phyloP scores from a whole-genome alignment of 768 basidiomycete species.

The Lentinula sp. region DNA sequence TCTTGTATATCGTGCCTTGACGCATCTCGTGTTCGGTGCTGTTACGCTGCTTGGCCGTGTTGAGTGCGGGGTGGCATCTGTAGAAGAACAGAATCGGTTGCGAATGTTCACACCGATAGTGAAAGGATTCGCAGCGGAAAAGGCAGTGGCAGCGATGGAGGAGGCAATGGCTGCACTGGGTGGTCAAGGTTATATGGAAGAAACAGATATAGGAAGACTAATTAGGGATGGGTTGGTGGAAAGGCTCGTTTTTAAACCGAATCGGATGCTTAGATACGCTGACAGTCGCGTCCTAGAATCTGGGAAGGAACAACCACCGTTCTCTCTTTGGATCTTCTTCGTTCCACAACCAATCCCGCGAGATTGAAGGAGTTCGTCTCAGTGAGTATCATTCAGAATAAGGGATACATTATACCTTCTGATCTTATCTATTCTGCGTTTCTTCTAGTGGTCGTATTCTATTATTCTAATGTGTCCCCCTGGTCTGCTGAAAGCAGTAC shows the following conservation, averaged over 20 bases:
- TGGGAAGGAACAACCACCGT: constrained; percentile 78
- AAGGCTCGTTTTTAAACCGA: constrained; percentile 30
- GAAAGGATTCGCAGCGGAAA: constrained; percentile 68
- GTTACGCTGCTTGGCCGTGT: constrained; percentile 53
- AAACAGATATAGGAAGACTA: constrained; percentile 61
- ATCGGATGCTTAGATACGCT: not conserved
- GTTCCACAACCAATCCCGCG: constrained; percentile 41
- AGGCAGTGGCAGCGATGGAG: constrained; percentile 57
- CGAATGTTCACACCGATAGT: constrained; percentile 62
- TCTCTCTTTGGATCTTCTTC: constrained; percentile 58
- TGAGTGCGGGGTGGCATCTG: constrained; percentile 47
- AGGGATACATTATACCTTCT: not conserved
- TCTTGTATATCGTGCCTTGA: constrained; percentile 59
- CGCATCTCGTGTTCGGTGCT: constrained; percentile 57
- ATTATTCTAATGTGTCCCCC: constrained; percentile 37
- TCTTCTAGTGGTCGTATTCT: constrained; percentile 43
- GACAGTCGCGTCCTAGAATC: constrained; percentile 33
- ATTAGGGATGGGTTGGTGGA: constrained; percentile 71
- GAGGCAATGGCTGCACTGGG: constrained; percentile 72
- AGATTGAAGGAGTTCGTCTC: constrained; percentile 41
- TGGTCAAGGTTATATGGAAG: constrained; percentile 82
- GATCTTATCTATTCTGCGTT: not conserved
- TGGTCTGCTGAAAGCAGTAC: constrained; percentile 21
- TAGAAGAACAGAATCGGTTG: constrained; percentile 45
- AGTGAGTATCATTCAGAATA: constrained; percentile 27